A percentile compares a stretch with the other conserved stretches of the same genome.
Conservation (phyloP, 805 yeast genomes). For the Helenozyma baotianmanensis region DNA sequence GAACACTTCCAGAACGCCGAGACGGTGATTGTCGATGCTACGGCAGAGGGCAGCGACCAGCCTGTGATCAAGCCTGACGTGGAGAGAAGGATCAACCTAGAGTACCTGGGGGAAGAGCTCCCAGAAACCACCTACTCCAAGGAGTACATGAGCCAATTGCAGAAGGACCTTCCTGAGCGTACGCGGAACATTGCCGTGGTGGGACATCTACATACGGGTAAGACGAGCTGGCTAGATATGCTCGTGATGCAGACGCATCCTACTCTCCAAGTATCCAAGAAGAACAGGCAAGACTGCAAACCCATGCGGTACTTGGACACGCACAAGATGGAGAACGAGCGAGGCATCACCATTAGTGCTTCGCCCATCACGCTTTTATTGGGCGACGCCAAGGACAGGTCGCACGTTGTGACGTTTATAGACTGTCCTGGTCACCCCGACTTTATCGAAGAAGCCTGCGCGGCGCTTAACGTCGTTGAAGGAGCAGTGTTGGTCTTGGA, state of each 20-base stretch:
- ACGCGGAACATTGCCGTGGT: slow-evolving; percentile 70
- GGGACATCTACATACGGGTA: slow-evolving; percentile 85
- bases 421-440: slow-evolving; percentile 94
- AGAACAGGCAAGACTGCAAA: slow-evolving; percentile 33
- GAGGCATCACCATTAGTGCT: slow-evolving; percentile 66
- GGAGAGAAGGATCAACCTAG: slow-evolving; percentile 42
- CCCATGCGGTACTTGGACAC: slow-evolving; percentile 68
- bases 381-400: slow-evolving; percentile 46
- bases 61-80: slow-evolving; percentile 61
- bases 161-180: slow-evolving; percentile 51
- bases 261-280: slow-evolving; percentile 18
- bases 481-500: slow-evolving; percentile 72
- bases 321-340: slow-evolving; percentile 58
- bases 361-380: slow-evolving; percentile 59
- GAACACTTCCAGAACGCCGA: slow-evolving; percentile 7
- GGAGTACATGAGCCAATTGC: slow-evolving; percentile 51
- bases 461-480: slow-evolving; percentile 57
- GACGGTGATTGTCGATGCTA: slow-evolving; percentile 14
- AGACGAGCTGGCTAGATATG: slow-evolving; percentile 71
- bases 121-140: slow-evolving; percentile 63
- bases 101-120: slow-evolving; percentile 26
- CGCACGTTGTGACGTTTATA: slow-evolving; percentile 56
- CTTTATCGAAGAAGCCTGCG: slow-evolving; percentile 70
- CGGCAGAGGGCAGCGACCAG: slow-evolving; percentile 27
- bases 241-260: slow-evolving; percentile 64